A percentile compares a stretch with the other conserved stretches of the same genome.
Conservation (phyloP, 208 protist species). For the Acanthamoeba lugdunensis region DNA sequence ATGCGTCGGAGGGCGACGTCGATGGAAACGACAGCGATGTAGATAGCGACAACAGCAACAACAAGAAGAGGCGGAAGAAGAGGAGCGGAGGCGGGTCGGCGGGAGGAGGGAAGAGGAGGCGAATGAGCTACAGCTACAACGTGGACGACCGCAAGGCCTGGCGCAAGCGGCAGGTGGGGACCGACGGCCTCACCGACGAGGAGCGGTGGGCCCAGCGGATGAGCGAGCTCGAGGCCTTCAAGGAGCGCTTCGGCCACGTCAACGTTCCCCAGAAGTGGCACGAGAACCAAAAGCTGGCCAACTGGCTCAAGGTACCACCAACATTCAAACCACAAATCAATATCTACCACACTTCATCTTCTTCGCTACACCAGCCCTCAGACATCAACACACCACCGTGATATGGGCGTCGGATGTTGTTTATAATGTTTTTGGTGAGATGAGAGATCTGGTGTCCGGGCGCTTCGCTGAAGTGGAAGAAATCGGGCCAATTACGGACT, state of each 20-base stretch:
- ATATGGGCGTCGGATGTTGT: not conserved
- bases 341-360: not conserved
- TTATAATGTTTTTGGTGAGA: not conserved
- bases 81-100: not conserved
- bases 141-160: conserved; percentile 42
- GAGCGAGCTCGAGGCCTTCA: conserved; percentile 40
- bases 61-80: not conserved
- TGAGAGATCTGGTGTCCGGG: not conserved
- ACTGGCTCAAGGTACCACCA: conserved; percentile 53
- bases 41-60: not conserved
- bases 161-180: conserved; percentile 49
- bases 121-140: conserved; percentile 47
- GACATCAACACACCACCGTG: not conserved
- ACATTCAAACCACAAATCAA: no score
- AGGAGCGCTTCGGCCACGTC: conserved; percentile 50
- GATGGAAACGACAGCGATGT: not conserved
- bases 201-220: conserved; percentile 28
- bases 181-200: conserved; percentile 50
- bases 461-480: not conserved
- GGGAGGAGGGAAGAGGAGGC: not conserved
- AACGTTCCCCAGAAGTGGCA: conserved; percentile 70
- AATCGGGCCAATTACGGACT: not conserved
- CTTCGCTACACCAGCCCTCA: not conserved
- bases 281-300: conserved; percentile 65
- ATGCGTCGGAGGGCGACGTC: not conserved